Conservation (phyloP, 2,329 filamentous ascomycete genomes). For the Tolypocladium nubicola region DNA sequence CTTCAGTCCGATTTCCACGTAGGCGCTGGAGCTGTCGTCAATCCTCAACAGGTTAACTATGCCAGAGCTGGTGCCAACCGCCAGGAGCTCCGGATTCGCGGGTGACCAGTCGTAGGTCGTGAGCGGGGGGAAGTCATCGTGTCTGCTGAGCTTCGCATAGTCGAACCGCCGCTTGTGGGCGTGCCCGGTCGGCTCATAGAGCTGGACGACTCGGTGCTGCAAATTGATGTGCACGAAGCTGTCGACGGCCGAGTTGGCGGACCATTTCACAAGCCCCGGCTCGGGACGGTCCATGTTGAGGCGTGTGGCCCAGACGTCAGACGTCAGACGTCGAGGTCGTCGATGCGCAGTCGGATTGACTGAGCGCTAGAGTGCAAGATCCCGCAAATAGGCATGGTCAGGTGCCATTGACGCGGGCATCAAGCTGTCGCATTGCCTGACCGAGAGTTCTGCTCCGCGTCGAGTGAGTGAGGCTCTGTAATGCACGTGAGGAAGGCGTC, state of each 20-base stretch:
- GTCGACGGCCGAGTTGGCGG: constrained; percentile 45
- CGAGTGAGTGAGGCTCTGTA: background rate
- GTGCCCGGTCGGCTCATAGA: constrained; percentile 51
- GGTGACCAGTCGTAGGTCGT: constrained; percentile 60
- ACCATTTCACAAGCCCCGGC: constrained; percentile 57
- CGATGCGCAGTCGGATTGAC: background rate
- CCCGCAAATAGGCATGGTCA: background rate
- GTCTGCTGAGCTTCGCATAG: constrained; percentile 43
- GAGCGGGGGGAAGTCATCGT: constrained; percentile 52
- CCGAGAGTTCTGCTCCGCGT: background rate
- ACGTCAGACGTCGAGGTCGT: background rate
- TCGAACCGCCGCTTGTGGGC: constrained; percentile 47
- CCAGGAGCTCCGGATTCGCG: constrained; percentile 53
- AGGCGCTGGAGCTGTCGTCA: constrained; percentile 57
- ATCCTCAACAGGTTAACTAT: constrained; percentile 66
- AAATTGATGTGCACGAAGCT: constrained; percentile 57
- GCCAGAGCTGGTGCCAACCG: constrained; percentile 64
- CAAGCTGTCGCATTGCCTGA: background rate
- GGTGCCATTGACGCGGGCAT: background rate
- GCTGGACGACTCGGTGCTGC: constrained; percentile 50
- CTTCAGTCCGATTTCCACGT: constrained; percentile 58
- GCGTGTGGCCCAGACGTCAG: too few species aligned
- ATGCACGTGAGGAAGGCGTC: background rate
- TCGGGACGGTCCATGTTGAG: constrained; percentile 45
- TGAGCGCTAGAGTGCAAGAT: background rate